phyloP scores from a whole-genome alignment of 306 rosid genomes.

The Herpetospermum pedunculosum region DNA sequence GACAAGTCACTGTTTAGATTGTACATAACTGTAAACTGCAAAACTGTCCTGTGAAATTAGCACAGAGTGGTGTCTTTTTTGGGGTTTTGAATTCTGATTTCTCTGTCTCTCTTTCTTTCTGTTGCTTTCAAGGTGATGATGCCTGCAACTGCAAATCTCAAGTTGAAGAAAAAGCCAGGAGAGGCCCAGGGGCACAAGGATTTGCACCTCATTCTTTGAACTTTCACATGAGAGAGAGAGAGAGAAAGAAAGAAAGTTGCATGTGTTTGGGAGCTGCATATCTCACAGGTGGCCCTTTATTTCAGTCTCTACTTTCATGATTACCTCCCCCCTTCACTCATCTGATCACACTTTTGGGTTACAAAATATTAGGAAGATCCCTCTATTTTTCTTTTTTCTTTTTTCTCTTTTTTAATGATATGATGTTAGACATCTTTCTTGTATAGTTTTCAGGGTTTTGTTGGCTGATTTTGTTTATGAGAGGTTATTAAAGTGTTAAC shows the following conservation, averaged over 20 bases:
- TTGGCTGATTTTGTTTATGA: neutral
- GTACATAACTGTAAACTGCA: slow-evolving; percentile 7
- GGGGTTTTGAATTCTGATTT: neutral
- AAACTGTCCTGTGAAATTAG: neutral
- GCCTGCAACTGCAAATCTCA: neutral
- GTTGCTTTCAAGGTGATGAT: slow-evolving; percentile 7
- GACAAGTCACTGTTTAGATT: slow-evolving; percentile 4
- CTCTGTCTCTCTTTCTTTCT: neutral
- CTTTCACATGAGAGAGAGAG: slow-evolving; percentile 6
- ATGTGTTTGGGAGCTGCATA: neutral
- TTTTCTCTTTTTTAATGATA: neutral
- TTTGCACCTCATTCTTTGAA: neutral
- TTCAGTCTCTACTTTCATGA: neutral
- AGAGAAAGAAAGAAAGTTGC: neutral
- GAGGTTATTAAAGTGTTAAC: neutral
- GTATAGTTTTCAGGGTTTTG: neutral
- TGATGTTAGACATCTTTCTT: neutral
- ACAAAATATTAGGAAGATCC: slow-evolving; percentile 1
- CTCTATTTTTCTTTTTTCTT: neutral
- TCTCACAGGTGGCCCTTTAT: slow-evolving; percentile 5
- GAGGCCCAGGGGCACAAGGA: neutral
- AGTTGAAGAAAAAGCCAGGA: neutral
- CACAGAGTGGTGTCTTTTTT: slow-evolving; percentile 7
- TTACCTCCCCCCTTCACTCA: slow-evolving; percentile 1
- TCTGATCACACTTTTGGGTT: neutral